A percentile compares a stretch with the other conserved stretches of the same genome.
Evolutionary conservation across 257 asterid genomes (phyloP).

Genomic region (Eustoma russellianum): DNA sequence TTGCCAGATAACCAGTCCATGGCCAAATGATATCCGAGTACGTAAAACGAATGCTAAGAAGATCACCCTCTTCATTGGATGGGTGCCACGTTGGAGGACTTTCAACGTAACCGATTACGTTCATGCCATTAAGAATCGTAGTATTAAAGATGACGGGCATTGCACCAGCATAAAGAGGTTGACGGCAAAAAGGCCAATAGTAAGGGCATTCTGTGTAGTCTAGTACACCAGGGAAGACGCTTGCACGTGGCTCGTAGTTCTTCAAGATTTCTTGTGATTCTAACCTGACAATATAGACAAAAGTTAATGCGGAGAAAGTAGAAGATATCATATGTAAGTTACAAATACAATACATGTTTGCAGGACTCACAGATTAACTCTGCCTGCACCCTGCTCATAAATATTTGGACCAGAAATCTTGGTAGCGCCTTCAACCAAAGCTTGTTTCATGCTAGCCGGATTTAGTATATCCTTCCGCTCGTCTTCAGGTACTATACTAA

Average conservation of each 20-base stretch:
- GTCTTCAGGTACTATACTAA: conserved; percentile 76
- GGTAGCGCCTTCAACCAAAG: conserved; percentile 95
- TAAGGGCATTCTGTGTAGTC: conserved; percentile 93
- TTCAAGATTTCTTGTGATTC: conserved; percentile 79
- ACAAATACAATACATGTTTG: conserved; percentile 10
- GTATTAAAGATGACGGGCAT: conserved; percentile 93
- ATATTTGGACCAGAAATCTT: conserved; percentile 94
- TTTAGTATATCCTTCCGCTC: conserved; percentile 71
- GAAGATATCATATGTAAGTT: conserved; percentile 1
- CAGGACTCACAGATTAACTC: conserved; percentile 91
- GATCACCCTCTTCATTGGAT: conserved; percentile 70
- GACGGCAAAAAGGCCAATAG: conserved; percentile 99
- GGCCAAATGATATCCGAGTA: conserved; percentile 96
- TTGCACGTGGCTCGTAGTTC: conserved; percentile 90
- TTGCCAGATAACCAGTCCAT: conserved; percentile 94
- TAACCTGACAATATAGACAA: conserved; percentile 45
- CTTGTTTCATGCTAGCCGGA: conserved; percentile 97
- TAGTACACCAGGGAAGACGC: conserved; percentile 90
- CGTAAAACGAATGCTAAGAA: conserved; percentile 78
- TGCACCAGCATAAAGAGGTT: conserved; percentile 94
- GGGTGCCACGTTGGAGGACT: conserved; percentile 91
- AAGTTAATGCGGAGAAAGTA: conserved; percentile 12
- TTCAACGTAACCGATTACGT: conserved; percentile 75
- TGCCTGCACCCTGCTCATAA: conserved; percentile 99
- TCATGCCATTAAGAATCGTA: conserved; percentile 96